These are phyloP conservation scores for Marasmius sp. DNA, from an alignment of 1,284 basidiomycete genomes.

Conservation along the genomic window DNA sequence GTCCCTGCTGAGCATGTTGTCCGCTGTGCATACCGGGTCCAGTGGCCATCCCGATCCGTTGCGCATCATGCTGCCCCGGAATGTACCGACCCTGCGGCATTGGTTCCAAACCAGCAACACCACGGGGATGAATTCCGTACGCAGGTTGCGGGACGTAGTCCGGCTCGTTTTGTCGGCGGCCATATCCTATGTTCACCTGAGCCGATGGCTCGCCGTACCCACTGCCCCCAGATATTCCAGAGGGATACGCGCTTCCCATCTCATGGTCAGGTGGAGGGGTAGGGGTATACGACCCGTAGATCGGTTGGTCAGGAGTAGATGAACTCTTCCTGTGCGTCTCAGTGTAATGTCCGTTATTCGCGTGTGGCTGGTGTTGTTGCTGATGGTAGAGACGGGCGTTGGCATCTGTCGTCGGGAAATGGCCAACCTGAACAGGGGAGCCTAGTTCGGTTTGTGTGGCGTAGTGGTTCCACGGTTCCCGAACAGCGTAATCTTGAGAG, in stretches of 20 bases:
- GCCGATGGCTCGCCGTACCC: background rate
- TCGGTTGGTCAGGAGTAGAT: background rate
- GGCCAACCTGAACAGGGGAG: background rate
- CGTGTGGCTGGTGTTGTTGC: background rate
- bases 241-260: background rate
- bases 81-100: background rate
- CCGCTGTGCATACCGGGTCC: background rate
- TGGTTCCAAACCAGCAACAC: background rate
- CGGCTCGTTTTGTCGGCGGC: background rate
- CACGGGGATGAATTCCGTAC: background rate
- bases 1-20: background rate
- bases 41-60: background rate
- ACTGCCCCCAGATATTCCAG: background rate
- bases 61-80: background rate
- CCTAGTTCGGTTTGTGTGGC: background rate
- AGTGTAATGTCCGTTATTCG: background rate
- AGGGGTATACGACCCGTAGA: background rate
- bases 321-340: background rate
- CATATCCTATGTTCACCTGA: background rate
- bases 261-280: background rate
- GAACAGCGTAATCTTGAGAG: background rate
- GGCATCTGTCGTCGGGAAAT: background rate
- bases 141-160: background rate
- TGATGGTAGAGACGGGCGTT: background rate
- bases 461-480: background rate